These are phyloP conservation scores for Synura sp. DNA, from an alignment of 352 stramenopile genomes.

Conservation along the genomic window DNA sequence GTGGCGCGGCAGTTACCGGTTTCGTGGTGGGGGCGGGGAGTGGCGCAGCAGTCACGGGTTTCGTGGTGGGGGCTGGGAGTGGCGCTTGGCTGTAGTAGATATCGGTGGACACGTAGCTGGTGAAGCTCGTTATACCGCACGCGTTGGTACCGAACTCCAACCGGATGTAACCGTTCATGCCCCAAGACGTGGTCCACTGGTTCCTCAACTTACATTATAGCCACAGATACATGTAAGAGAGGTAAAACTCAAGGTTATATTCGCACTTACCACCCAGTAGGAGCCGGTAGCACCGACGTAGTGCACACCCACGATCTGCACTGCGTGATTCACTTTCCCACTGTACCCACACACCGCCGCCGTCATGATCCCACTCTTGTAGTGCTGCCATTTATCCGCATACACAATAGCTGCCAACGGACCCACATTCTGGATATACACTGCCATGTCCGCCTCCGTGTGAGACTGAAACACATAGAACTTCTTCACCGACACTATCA, in stretches of 20 bases:
- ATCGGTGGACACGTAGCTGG: slow-evolving; percentile 46
- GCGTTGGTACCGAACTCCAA: slow-evolving; percentile 48
- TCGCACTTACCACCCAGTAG: too few species aligned
- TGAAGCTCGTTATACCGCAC: slow-evolving; percentile 48
- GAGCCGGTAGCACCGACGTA: too few species aligned
- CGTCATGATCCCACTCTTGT: slow-evolving; percentile 55
- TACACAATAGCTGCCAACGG: slow-evolving; percentile 77
- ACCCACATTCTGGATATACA: slow-evolving; percentile 55
- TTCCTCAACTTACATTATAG: slow-evolving; percentile 86
- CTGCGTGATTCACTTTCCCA: slow-evolving; percentile 69
- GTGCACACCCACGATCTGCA: slow-evolving; percentile 65
- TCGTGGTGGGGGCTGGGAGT: too few species aligned
- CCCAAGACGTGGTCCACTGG: slow-evolving; percentile 62
- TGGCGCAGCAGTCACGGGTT: too few species aligned
- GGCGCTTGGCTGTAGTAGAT: too few species aligned
- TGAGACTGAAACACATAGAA: too few species aligned
- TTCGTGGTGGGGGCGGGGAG: too few species aligned
- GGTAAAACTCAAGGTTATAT: too few species aligned
- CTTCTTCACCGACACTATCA: too few species aligned
- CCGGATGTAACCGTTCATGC: slow-evolving; percentile 51
- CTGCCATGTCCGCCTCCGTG: slow-evolving; percentile 47
- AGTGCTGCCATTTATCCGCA: slow-evolving; percentile 59
- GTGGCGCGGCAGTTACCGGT: too few species aligned
- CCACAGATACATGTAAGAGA: slow-evolving; percentile 43
- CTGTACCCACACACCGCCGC: slow-evolving; percentile 45